Percentiles rank a stretch among this genome's conserved stretches.
Conservation (phyloP, 805 yeast species). For the Debaryomyces maramus region DNA sequence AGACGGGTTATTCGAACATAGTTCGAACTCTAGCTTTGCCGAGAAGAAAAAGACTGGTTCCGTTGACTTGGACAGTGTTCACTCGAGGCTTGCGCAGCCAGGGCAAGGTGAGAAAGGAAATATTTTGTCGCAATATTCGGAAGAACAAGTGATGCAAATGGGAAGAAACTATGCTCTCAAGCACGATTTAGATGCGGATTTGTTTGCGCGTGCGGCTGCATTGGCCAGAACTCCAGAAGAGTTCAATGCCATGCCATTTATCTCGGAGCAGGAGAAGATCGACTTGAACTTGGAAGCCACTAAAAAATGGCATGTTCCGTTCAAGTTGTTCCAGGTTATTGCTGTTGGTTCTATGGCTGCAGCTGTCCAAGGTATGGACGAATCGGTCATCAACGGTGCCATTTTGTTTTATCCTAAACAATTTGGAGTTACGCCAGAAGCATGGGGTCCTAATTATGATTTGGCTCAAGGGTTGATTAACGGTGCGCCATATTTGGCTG, state of each 20-base stretch:
- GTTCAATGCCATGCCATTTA: conserved; percentile 57
- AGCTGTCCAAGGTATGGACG: conserved; percentile 77
- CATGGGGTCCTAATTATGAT: conserved; percentile 25
- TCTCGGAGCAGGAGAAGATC: conserved; percentile 42
- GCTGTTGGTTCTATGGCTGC: conserved; percentile 67
- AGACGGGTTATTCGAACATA: conserved; percentile 13
- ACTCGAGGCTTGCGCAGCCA: conserved; percentile 17
- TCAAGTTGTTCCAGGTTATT: conserved; percentile 51
- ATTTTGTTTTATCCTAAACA: conserved; percentile 55
- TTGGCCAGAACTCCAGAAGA: conserved; percentile 57
- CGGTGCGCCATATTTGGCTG: conserved; percentile 65
- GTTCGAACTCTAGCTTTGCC: conserved; percentile 7
- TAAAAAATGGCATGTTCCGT: conserved; percentile 47
- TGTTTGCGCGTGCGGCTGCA: conserved; percentile 62
- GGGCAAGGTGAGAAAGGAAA: conserved; percentile 35
- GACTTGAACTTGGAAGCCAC: conserved; percentile 51
- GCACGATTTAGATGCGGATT: conserved; percentile 54
- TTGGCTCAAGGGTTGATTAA: conserved; percentile 63
- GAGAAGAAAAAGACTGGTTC: conserved; percentile 8
- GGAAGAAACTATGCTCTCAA: conserved; percentile 64
- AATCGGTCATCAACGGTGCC: conserved; percentile 70
- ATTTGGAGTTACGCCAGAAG: conserved; percentile 43
- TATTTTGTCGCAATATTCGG: conserved; percentile 56
- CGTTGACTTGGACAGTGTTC: conserved; percentile 15
- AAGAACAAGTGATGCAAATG: conserved; percentile 66